A percentile compares a stretch with the other conserved stretches of the same genome.
Conservation (phyloP, 1,139 yeast species). For the Kluyveromyces sp. region DNA sequence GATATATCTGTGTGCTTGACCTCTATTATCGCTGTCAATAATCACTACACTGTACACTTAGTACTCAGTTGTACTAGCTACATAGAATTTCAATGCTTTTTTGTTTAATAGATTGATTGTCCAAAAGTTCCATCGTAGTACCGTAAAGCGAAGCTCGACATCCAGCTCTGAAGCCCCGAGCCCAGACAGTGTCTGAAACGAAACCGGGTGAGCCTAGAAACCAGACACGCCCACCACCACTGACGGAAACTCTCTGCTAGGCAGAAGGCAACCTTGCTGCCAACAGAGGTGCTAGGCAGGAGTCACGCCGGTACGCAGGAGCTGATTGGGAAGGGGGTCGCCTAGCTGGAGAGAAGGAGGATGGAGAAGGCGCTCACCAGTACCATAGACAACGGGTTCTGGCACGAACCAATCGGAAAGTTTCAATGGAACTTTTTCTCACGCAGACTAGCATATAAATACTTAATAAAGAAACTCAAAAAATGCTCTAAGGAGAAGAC, state of each 20-base stretch:
- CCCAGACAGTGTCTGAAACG: background rate
- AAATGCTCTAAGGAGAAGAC: too few species aligned
- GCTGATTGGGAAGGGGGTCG: too few species aligned
- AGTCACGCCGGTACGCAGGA: background rate
- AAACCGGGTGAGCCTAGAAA: background rate
- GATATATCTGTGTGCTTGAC: slow-evolving; percentile 7
- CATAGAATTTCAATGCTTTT: slow-evolving; percentile 1
- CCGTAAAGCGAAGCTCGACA: background rate
- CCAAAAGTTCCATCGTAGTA: background rate
- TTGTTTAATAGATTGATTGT: slow-evolving; percentile 3
- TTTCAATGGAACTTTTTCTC: too few species aligned
- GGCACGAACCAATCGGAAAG: too few species aligned
- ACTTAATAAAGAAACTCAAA: background rate
- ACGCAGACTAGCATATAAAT: too few species aligned
- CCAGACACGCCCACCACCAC: background rate
- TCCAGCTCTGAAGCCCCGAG: background rate
- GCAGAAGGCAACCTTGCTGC: background rate
- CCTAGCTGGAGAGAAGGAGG: too few species aligned
- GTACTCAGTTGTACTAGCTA: background rate
- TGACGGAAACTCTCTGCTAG: background rate
- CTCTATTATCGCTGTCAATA: background rate
- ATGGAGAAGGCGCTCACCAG: too few species aligned
- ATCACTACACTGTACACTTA: background rate
- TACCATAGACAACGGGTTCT: too few species aligned
- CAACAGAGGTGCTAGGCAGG: background rate